Base-by-base conservation (phyloP, 2,329 filamentous ascomycete genomes). In the Pestalotiopsis sp. region DNA sequence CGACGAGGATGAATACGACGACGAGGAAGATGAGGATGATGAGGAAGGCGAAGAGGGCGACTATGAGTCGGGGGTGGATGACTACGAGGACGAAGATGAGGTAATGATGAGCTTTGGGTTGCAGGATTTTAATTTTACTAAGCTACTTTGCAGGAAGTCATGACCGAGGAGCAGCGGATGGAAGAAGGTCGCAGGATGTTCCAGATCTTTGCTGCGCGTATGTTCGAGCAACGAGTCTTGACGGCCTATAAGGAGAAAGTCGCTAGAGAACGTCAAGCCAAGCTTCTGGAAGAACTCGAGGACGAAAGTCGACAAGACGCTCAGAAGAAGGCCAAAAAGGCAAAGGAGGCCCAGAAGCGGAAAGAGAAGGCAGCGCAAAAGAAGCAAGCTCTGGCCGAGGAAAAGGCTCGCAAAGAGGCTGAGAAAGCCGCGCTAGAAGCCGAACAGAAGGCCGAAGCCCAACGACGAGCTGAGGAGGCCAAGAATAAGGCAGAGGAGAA, bases 161-260 rank as follows among this genome's bases (percentile, higher is more conserved):
- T 98, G 93, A 98, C 94, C 65, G 95, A 98, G 84, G 94, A 97
- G 83, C 95, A 98, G 84, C 93, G 96, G 70, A 98, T 99, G 96
- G 95, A 98, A 80, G 96, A 99, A 85, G 96, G 96, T 70, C 90
- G 96, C 68, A 89, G 95, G 74, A 99, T 99, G 96, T 99, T 99
- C 79, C 96, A 99, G 80, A 98, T 99, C 80, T 99, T 99, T 81
- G 96, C 96, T 70, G 96, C 96, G 68, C 91, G 96, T 72, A 99
- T 99, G 96, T 99, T 99, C 80, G 96, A 99, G 83, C 96, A 99
- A 80, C 89, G 96, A 72, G 96, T 99, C 25, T 86, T 99, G 69
- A 95, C 93, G 57, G 96, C 96, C n/a, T 99, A 99, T 82, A 93
- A 94, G 80, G 95, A 98, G 83, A 98, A 98, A 80, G 95, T 99